Evolutionary conservation across 2,329 filamentous ascomycete species (phyloP).

Genomic region (Sporothrix brunneoviolacea): DNA sequence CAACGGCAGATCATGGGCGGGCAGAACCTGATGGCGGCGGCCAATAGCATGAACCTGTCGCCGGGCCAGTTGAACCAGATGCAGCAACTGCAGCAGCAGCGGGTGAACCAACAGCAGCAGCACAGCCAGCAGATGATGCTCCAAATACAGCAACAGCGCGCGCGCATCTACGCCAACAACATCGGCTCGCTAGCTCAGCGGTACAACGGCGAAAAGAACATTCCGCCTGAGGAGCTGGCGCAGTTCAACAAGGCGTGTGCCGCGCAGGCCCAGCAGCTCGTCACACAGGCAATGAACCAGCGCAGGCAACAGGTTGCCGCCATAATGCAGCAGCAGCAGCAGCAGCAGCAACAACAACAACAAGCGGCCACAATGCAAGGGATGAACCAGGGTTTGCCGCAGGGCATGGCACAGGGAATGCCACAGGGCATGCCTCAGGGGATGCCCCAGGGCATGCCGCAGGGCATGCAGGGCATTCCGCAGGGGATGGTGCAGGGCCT

Average conservation of each 20-base stretch:
- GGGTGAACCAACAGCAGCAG: conserved; percentile 21
- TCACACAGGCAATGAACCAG: conserved; percentile 20
- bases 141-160: conserved; percentile 19
- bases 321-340: conserved; percentile 18
- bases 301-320: conserved; percentile 15
- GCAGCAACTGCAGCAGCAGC: conserved; percentile 23
- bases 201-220: conserved; percentile 36
- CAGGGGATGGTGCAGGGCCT: conserved; percentile 15
- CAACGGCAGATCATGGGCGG: conserved; percentile 26
- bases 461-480: conserved; percentile 12
- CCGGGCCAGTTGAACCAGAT: conserved; percentile 24
- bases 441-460: conserved; percentile 14
- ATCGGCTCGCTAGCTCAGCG: conserved; percentile 29
- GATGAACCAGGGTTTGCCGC: conserved; percentile 7
- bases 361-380: conserved; percentile 24
- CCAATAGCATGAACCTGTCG: conserved; percentile 24
- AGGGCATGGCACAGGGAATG: conserved; percentile 7
- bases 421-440: conserved; percentile 10
- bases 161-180: conserved; percentile 33
- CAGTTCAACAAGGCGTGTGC: conserved; percentile 39
- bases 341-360: conserved; percentile 18
- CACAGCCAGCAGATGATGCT: conserved; percentile 20
- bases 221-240: conserved; percentile 40
- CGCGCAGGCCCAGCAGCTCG: conserved; percentile 9
- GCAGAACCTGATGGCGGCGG: conserved; percentile 22